Evolutionary conservation across 2,329 filamentous ascomycete genomes (phyloP), one percentile per base, ranked within the genome.

Genomic region (Fusarium redolens): DNA sequence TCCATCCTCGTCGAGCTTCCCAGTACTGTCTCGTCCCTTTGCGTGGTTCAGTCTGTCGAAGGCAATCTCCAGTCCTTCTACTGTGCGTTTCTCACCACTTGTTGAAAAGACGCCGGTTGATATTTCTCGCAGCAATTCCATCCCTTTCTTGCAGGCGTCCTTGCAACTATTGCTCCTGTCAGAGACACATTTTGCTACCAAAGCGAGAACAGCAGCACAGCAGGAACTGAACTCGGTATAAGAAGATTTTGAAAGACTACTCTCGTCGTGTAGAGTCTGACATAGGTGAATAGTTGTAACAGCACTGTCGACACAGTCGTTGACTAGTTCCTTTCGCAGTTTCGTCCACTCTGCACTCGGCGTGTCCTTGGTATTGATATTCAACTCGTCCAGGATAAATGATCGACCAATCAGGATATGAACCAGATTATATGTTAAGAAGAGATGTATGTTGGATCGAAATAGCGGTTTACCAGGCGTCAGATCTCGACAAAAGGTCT

Each of bases 211-310:
- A 9, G 75, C 75, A 12, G 65, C 67, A 28, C 69, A 76, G 5
- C 71, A 77, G 4, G 65, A 73, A n/a, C 64, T 71, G 7, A 76
- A 69, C 31, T 76, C 71, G 1, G 66, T 71, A 25, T 77, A 76
- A 1, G 75, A 77, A 2, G 66, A 71, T n/a, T 69, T 71, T 2
- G 75, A 77, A 15, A 77, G 71, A 9, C 56, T 51, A 6, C 54
- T 57, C 13, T 71, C 41, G 8, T 68, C 65, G 1, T 65, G 58
- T 0, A 77, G 55, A 13, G 58, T 54, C 31, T 66, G 64, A n/a
- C 75, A 77, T 6, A 77, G 62, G 14, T 77, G 35, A 18, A 75
- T 56, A 3, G 65, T 67, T 4, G 64, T 13, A 11, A 68, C 22
- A 12, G 72, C 63, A 25, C 75, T 75, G 22, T 48, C 43, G 5